These are phyloP conservation scores for Nematocida sp. DNA, from an alignment of 371 early-diverging fungal species.

Conservation along the genomic window DNA sequence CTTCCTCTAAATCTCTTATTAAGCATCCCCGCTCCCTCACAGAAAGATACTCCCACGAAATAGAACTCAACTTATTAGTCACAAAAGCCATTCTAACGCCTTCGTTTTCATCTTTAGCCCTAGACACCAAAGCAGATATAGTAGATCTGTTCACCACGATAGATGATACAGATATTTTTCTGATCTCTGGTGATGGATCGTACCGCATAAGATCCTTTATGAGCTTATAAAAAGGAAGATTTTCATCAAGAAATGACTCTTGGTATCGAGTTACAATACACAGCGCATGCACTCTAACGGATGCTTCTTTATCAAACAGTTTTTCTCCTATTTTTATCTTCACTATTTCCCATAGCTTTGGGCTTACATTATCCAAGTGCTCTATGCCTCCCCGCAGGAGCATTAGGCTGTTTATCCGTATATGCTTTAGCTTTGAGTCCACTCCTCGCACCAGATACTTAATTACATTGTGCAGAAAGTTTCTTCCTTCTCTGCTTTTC, in stretches of 20 bases:
- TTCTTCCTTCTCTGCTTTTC: conserved; percentile 27
- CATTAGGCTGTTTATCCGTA: conserved; percentile 31
- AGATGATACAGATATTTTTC: conserved; percentile 22
- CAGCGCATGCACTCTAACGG: conserved; percentile 32
- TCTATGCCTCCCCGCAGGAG: conserved; percentile 43
- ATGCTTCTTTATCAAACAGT: conserved; percentile 51
- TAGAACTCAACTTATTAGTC: neutral
- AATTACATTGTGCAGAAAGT: conserved; percentile 47
- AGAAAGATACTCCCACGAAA: conserved; percentile 25
- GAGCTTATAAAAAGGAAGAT: conserved; percentile 40
- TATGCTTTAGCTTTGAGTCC: conserved; percentile 47
- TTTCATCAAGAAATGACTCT: conserved; percentile 17
- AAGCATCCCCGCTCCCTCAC: conserved; percentile 3
- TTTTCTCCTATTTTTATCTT: conserved; percentile 56
- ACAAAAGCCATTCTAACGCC: conserved; percentile 47
- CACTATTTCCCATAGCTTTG: conserved; percentile 39
- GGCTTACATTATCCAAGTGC: conserved; percentile 42
- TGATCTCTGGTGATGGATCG: conserved; percentile 50
- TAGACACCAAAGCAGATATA: conserved; percentile 1
- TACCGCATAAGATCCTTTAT: conserved; percentile 48
- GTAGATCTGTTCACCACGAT: conserved; percentile 42
- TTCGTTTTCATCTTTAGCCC: conserved; percentile 32
- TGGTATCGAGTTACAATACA: conserved; percentile 35
- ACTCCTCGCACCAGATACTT: conserved; percentile 48
- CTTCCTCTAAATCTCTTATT: conserved; percentile 33